phyloP scores from a whole-genome alignment of 169 alveolate species.

The Plasmodium malariae region DNA sequence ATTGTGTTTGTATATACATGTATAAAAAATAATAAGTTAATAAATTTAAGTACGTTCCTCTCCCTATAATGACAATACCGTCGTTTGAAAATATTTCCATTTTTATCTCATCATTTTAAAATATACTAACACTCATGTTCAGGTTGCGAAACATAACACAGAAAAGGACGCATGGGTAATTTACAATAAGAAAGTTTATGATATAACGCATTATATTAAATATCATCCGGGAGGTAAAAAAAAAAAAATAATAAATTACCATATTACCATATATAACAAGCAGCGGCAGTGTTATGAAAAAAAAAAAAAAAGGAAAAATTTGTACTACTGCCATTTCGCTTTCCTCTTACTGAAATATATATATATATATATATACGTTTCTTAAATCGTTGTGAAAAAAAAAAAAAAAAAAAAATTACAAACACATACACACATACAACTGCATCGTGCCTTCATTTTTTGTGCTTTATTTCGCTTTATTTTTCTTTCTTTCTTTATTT shows the following conservation, averaged over 20 bases:
- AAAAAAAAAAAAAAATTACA: too few species aligned
- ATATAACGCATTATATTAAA: constrained; percentile 82
- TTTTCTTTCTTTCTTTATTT: background rate
- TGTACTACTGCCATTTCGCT: too few species aligned
- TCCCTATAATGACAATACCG: too few species aligned
- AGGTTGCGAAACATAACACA: constrained; percentile 82
- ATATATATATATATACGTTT: background rate
- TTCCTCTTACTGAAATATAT: background rate
- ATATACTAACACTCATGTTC: background rate
- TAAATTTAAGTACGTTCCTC: too few species aligned
- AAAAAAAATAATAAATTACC: constrained; percentile 2
- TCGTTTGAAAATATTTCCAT: background rate
- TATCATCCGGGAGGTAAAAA: constrained; percentile 88
- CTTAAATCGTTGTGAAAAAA: background rate
- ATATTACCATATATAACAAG: too few species aligned
- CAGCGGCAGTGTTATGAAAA: background rate
- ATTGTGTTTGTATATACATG: too few species aligned
- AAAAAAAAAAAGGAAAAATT: background rate
- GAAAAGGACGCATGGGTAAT: constrained; percentile 85
- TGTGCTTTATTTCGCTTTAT: too few species aligned
- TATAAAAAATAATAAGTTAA: too few species aligned
- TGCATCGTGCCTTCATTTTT: background rate
- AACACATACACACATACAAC: background rate
- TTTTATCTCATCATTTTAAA: background rate
- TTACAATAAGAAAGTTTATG: constrained; percentile 84